Conservation (phyloP, 2,329 filamentous ascomycete species). For the Coleophoma crateriformis region DNA sequence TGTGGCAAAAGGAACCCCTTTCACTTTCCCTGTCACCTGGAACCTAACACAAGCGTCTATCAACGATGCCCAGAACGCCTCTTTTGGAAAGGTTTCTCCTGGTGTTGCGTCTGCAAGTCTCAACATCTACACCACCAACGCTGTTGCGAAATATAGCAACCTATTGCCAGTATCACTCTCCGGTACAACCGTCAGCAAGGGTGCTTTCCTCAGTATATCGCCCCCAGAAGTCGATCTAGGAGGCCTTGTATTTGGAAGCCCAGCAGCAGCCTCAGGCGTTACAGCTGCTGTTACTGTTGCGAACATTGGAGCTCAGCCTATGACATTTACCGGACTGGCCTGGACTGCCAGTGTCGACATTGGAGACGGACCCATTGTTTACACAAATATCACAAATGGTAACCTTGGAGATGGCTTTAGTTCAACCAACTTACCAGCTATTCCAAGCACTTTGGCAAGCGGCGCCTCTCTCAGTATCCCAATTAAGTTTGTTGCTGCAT, state of each 20-base stretch:
- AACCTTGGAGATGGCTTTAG: conserved; percentile 27
- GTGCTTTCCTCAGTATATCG: conserved; percentile 29
- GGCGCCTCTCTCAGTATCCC: conserved; percentile 26
- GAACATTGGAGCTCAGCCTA: conserved; percentile 30
- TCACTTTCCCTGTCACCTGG: conserved; percentile 35
- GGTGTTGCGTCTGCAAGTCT: conserved; percentile 31
- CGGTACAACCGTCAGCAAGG: conserved; percentile 31
- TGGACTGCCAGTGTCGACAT: conserved; percentile 23
- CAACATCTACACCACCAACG: conserved; percentile 32
- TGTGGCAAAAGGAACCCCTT: conserved; percentile 28
- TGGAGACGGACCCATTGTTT: conserved; percentile 10
- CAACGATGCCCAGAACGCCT: conserved; percentile 18
- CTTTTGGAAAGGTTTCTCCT: conserved; percentile 23
- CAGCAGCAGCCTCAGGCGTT: conserved; percentile 19
- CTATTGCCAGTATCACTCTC: conserved; percentile 30
- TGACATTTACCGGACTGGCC: conserved; percentile 30
- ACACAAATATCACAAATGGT: conserved; percentile 25
- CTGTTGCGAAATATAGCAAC: conserved; percentile 29
- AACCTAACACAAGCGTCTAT: conserved; percentile 25
- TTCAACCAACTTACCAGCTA: conserved; percentile 23
- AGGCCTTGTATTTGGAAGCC: conserved; percentile 29
- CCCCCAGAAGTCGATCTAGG: conserved; percentile 34
- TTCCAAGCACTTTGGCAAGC: conserved; percentile 23
- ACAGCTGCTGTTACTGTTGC: conserved; percentile 28
- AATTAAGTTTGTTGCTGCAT: conserved; percentile 27